Percentiles rank a stretch among this genome's conserved stretches.
Evolutionary conservation across 2,329 filamentous ascomycete genomes (phyloP).

Genomic region (Trichocomaceae sp.): DNA sequence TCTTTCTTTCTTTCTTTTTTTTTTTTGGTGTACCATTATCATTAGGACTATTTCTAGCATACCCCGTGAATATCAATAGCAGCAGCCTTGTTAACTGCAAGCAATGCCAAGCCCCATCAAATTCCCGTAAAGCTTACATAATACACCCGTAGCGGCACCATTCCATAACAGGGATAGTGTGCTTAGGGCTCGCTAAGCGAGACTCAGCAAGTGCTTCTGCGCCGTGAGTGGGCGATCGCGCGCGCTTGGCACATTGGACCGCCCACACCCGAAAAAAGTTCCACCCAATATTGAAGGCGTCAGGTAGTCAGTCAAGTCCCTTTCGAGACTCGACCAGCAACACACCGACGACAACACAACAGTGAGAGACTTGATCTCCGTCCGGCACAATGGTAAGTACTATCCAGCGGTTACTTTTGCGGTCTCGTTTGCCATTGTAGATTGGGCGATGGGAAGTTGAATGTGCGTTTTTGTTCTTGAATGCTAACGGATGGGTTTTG

Average conservation of each 20-base stretch:
- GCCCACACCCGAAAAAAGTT: slow-evolving; percentile 40
- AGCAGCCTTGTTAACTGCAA: background rate
- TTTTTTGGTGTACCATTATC: background rate
- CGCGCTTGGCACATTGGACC: slow-evolving; percentile 22
- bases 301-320: slow-evolving; percentile 10
- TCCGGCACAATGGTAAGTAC: slow-evolving; percentile 47
- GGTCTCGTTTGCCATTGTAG: background rate
- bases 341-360: slow-evolving; percentile 37
- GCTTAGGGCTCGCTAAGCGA: slow-evolving; percentile 42
- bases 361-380: slow-evolving; percentile 46
- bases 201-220: slow-evolving; percentile 10
- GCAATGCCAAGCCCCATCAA: no score
- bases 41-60: background rate
- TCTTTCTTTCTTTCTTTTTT: background rate
- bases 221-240: slow-evolving; percentile 25
- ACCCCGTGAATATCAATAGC: background rate
- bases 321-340: slow-evolving; percentile 43
- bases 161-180: background rate
- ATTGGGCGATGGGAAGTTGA: background rate
- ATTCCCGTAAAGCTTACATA: background rate
- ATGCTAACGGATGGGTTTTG: background rate
- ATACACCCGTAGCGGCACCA: background rate
- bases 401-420: slow-evolving; percentile 7
- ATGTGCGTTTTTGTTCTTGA: background rate
- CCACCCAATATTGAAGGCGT: slow-evolving; percentile 30